Conservation (phyloP, 164 flowering plant species). For the Vitis rotundifolia region DNA sequence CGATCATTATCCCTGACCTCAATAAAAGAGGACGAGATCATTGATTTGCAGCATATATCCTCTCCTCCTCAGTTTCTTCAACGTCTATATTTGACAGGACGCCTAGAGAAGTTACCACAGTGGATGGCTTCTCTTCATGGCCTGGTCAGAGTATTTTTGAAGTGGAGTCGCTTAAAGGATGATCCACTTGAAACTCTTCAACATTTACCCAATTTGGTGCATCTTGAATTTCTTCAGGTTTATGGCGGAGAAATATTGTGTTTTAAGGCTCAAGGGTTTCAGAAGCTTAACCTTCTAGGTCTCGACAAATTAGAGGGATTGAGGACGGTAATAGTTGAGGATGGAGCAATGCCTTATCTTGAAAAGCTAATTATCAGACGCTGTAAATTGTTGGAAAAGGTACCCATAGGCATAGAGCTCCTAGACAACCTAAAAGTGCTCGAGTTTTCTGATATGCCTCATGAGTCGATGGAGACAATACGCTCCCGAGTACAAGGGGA, state of each 20-base stretch:
- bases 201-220: constrained; percentile 27
- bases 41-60: constrained; percentile 10
- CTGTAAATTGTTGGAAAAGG: constrained; percentile 9
- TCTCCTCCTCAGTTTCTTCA: background rate
- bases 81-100: constrained; percentile 1
- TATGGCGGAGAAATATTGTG: constrained; percentile 22
- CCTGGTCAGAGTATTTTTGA: background rate
- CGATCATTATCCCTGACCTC: background rate
- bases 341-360: constrained; percentile 21
- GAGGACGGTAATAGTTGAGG: constrained; percentile 9
- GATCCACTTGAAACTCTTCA: constrained; percentile 30
- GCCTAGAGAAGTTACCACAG: background rate
- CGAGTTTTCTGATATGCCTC: constrained; percentile 8
- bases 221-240: constrained; percentile 20
- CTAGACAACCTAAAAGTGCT: constrained; percentile 5
- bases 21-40: background rate
- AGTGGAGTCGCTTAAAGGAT: constrained; percentile 12
- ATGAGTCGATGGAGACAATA: too few species aligned
- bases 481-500: background rate
- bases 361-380: constrained; percentile 9
- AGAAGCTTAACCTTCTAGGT: constrained; percentile 21
- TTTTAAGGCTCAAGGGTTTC: constrained; percentile 22
- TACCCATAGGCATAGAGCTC: constrained; percentile 21
- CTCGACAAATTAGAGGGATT: constrained; percentile 15
- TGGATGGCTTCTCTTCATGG: constrained; percentile 1